Evolutionary conservation across 2,329 filamentous ascomycete species (phyloP), one percentile per base, ranked within the genome.

Genomic region (Trichoderma harzianum): DNA sequence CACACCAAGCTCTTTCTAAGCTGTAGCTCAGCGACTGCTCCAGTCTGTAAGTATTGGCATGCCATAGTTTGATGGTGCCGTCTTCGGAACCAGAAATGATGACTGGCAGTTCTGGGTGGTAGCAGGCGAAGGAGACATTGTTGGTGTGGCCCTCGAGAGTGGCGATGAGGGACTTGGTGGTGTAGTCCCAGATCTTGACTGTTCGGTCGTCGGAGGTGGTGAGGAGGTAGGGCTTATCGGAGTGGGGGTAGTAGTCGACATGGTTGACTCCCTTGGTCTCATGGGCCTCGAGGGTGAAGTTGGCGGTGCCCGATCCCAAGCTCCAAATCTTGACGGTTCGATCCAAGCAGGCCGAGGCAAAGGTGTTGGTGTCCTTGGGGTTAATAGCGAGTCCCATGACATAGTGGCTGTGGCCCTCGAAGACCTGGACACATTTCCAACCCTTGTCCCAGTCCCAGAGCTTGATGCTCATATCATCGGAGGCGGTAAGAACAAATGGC

Each of bases 161-260:
- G 34, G 96, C 96, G 79, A 98, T 98, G 75, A 98, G 86, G 14
- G 94, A 96, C 84, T 99, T 99, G 63, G 95, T 98, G 14, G 95
- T 98, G 86, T 99, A 98, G 80, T 99, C 96, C 95, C 96, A 99
- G 70, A 99, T 90, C 86, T 98, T 98, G 77, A 98, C 94, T 1
- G 95, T 98, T 78, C 93, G 91, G 82, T 98, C 96, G 81, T 99
- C 96, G 8, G 94, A 97, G 16, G 95, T 98, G 28, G 96, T 99
- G 74, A 99, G 91, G 60, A 99, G 91, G 79, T 99, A 98, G 30
- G 90, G 90, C 81, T 92, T 92, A 79, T 92, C 90, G 76, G 89
- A 90, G 78, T 91, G 90, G 12, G 90, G 90, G 78, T 92, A 92
- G 83, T 92, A 99, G 80, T 99, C 96, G 77, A 99, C 95, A 79